phyloP scores from a whole-genome alignment of 208 protist species.

The Acanthamoeba castellanii region DNA sequence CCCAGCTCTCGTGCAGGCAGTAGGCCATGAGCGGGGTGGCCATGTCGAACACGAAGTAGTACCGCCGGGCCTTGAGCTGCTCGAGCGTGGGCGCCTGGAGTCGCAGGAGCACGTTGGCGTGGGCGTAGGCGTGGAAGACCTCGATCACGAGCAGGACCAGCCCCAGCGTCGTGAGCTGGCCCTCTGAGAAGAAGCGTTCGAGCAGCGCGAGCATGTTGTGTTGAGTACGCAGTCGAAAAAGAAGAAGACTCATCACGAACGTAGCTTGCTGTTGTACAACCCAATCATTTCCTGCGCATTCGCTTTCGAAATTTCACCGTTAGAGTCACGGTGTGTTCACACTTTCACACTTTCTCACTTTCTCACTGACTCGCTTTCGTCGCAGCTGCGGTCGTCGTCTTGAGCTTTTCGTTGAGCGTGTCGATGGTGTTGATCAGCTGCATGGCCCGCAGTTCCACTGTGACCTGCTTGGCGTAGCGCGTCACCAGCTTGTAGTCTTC shows the following conservation, averaged over 20 bases:
- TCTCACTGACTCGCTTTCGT: too few relatives aligned
- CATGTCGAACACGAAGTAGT: conserved; percentile 66
- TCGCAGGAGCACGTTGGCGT: conserved; percentile 40
- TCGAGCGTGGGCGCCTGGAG: background rate
- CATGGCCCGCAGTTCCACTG: conserved; percentile 52
- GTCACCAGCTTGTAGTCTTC: conserved; percentile 42
- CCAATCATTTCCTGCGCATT: background rate
- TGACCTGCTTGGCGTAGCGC: conserved; percentile 46
- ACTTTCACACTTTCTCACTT: too few relatives aligned
- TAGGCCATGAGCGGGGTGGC: conserved; percentile 11
- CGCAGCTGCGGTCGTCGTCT: background rate
- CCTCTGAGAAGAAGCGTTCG: background rate
- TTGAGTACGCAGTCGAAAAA: too few relatives aligned
- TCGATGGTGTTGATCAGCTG: conserved; percentile 63
- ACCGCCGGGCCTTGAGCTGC: conserved; percentile 1
- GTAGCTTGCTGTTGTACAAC: too few relatives aligned
- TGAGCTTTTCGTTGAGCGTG: conserved; percentile 48
- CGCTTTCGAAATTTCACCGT: background rate
- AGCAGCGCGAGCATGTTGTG: background rate
- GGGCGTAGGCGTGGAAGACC: conserved; percentile 30
- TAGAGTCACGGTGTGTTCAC: background rate
- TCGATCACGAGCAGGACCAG: background rate
- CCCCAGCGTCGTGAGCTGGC: background rate
- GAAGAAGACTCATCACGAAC: too few relatives aligned
- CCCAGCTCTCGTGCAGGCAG: conserved; percentile 41